Conservation (phyloP, 371 early-diverging fungal species). For the Mortierella sp. region DNA sequence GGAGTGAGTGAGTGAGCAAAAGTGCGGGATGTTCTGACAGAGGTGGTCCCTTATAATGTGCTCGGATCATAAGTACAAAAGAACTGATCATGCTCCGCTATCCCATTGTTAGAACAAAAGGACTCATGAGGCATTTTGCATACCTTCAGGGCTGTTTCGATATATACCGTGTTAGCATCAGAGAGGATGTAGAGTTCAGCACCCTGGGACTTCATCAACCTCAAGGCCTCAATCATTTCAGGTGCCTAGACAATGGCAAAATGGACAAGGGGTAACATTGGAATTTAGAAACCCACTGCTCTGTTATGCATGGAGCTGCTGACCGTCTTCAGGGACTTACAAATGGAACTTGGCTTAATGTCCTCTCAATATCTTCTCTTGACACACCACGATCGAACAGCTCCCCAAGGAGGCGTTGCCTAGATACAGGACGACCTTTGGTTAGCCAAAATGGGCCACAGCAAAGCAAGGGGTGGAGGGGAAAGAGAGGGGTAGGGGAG, state of each 20-base stretch:
- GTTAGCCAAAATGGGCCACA: not conserved
- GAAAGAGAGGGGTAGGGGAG: not conserved
- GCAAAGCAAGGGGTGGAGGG: not conserved
- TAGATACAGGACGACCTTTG: not conserved
- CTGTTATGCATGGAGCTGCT: not conserved
- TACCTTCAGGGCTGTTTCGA: conserved; percentile 75
- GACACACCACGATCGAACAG: conserved; percentile 65
- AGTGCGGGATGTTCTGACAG: no score
- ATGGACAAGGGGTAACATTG: not conserved
- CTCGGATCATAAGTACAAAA: no score
- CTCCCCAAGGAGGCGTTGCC: conserved; percentile 62
- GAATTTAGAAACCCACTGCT: not conserved
- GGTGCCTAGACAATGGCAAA: conserved; percentile 50
- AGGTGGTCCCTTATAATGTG: no score
- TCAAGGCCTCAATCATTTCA: conserved; percentile 64
- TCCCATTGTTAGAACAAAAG: not conserved
- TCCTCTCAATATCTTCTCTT: conserved; percentile 59
- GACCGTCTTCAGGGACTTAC: conserved; percentile 55
- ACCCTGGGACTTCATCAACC: conserved; percentile 58
- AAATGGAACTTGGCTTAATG: conserved; percentile 66
- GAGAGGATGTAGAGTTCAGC: conserved; percentile 73
- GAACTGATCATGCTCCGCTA: not conserved
- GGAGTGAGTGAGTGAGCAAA: no score
- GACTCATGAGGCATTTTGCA: not conserved
- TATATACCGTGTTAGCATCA: conserved; percentile 81